Evolutionary conservation across 2,329 filamentous ascomycete species (phyloP).

Genomic region (Cryphonectria japonica): DNA sequence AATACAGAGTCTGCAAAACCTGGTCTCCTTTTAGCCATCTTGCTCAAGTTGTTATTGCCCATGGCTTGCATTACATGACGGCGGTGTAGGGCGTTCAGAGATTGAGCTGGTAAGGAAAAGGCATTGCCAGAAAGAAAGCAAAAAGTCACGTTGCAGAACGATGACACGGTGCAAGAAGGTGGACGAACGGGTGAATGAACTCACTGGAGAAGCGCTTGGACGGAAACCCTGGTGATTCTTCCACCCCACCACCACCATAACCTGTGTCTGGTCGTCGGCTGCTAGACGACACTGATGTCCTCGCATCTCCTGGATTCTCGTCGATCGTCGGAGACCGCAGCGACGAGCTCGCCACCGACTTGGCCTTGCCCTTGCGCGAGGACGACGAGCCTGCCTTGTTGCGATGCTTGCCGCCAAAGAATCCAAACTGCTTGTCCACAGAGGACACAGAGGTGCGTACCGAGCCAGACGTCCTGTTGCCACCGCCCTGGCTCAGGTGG

Average conservation of each 20-base stretch:
- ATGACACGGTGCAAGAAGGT: too few relatives aligned
- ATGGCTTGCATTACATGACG: too few relatives aligned
- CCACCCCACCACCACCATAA: not conserved
- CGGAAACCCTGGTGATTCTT: not conserved
- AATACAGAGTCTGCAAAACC: conserved; percentile 46
- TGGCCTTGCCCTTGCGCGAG: conserved; percentile 30
- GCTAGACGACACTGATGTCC: conserved; percentile 5
- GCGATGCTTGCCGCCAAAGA: conserved; percentile 48
- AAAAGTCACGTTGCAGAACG: too few relatives aligned
- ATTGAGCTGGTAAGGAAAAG: too few relatives aligned
- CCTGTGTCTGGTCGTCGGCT: conserved; percentile 28
- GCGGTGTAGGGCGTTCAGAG: not conserved
- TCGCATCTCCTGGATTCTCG: conserved; percentile 11
- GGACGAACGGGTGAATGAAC: not conserved
- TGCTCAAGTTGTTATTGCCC: not conserved
- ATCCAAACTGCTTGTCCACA: conserved; percentile 45
- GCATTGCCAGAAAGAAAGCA: too few relatives aligned
- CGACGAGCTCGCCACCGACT: conserved; percentile 21
- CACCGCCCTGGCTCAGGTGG: conserved; percentile 31
- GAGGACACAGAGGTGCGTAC: conserved; percentile 50
- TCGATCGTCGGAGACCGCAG: conserved; percentile 19
- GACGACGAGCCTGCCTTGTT: conserved; percentile 39
- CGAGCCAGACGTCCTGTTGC: conserved; percentile 42
- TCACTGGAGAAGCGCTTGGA: conserved; percentile 16
- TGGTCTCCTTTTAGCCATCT: conserved; percentile 13